These are phyloP conservation scores for Fusarium sp. DNA, from an alignment of 2,329 filamentous ascomycete species.

Conservation along the genomic window DNA sequence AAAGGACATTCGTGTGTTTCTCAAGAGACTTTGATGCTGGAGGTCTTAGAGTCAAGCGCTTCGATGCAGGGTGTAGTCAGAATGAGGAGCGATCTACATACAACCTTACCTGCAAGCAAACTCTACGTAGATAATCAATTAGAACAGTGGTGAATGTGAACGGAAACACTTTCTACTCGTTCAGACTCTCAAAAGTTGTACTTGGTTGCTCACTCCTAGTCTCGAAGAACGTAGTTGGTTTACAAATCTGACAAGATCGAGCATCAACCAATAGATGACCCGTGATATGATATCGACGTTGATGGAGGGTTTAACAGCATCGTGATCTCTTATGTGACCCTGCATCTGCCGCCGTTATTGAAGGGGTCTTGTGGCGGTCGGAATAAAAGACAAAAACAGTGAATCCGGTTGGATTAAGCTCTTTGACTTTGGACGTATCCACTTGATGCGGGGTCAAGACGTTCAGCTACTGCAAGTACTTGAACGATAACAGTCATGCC, in stretches of 20 bases:
- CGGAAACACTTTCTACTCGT: not conserved
- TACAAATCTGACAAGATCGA: not conserved
- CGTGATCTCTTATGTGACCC: not conserved
- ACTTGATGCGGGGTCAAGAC: not conserved
- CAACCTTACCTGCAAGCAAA: not conserved
- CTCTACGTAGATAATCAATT: too few species aligned
- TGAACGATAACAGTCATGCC: not conserved
- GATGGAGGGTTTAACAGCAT: not conserved
- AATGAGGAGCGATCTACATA: not conserved
- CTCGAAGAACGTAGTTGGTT: not conserved
- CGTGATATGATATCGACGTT: not conserved
- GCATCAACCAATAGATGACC: not conserved
- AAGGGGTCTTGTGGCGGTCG: slow-evolving; percentile 12
- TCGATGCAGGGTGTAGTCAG: not conserved
- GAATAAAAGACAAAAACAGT: not conserved
- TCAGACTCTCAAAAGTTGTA: not conserved
- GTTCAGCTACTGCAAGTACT: slow-evolving; percentile 6
- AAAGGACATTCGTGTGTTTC: slow-evolving; percentile 12
- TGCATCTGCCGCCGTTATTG: not conserved
- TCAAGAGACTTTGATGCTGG: not conserved
- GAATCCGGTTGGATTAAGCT: slow-evolving; percentile 22
- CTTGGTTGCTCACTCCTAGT: not conserved
- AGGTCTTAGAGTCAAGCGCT: not conserved
- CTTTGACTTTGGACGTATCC: slow-evolving; percentile 15
- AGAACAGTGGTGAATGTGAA: not conserved